Evolutionary conservation across 768 basidiomycete genomes (phyloP), one percentile per base, ranked within the genome.

Genomic region (Chalciporus piperatus): DNA sequence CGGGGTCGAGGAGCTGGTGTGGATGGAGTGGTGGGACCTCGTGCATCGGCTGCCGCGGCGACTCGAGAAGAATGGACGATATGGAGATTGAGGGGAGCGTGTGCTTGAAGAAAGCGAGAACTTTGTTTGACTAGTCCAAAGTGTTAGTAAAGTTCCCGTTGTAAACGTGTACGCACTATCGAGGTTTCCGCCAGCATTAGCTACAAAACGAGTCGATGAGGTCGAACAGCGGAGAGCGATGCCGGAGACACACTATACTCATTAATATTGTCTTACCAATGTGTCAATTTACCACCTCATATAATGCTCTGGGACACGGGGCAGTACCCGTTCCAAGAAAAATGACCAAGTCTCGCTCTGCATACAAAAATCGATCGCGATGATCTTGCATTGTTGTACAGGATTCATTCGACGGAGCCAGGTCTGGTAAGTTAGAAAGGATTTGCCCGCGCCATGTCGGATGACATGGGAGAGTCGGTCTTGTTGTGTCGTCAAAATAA

Each of bases 401-500:
- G 90, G 79, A 54, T 87, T 89, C 48, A 89, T 73, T 61, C 89
- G 87, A 54, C 87, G 76, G 41, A 92, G 74, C 87, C 86, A 89
- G 12, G 84, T 87, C 58, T 89, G 89, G 61, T n/a, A n/a, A n/a
- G n/a, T n/a, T 90, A 92, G 68, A 90, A 90, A 0, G 89, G 87
- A 57, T n/a, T 92, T 88, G 59, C 86, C 89, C 5, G 88, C 87
- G 6, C 85, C 86, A 56, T 90, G n/a, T n/a, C n/a, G 87, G 45
- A 90, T 82, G 60, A 91, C 84, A 61, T 91, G 88, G 60, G 85
- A 88, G 13, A 92, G 68, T n/a, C 86, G 74, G 62, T 92, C 90
- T 66, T 92, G 91, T 71, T 92, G 92, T 28, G 91, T 91, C n/a
- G n/a, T n/a, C 48, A 92, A 72, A 13, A 92, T 90, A 17, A 92